Evolutionary conservation across 2,329 filamentous ascomycete species (phyloP), one percentile per base, ranked within the genome.

Genomic region (Xylariales sp.): DNA sequence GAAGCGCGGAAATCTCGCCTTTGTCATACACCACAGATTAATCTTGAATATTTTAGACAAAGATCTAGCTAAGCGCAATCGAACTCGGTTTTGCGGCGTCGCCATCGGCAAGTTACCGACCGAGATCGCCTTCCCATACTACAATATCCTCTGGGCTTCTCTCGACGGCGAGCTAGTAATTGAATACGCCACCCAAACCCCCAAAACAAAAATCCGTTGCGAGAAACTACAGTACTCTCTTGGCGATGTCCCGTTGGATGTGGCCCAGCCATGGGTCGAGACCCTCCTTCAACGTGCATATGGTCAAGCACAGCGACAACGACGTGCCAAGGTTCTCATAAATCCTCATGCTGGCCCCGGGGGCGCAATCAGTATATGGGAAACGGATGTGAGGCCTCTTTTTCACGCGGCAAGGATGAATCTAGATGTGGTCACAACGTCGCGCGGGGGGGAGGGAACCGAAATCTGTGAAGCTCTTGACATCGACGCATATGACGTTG

Each of bases 271-370:
- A 64, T 97, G 93, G 89, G 82, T 90, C 45, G 82, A 85, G 34
- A 83, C 81, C 60, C 84, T 97, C 41, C 78, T 97, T 23, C 82
- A 89, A 43, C 85, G 86, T 54, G 89, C 94, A 30, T 97, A 97
- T 75, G 82, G 90, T 83, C 63, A 82, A 7, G 86, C 91, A 1
- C 88, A 91, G 75, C 86, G 85, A 61, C 86, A 85, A 65, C 96
- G 94, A 79, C 89, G 93, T 54, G 90, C 96, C 70, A 97, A 96
- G 78, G 90, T 98, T 12, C 83, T 98, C 50, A 86, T 99, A 69
- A 99, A 99, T 79, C 96, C 96, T 0, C 91, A 94, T 74, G 93
- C 94, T 14, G 96, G 96, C 0, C 92, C 93, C 49, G 95, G 95
- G 48, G 82, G 81, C 49, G 95, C 94, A 1, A 82, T 87, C 69